Evolutionary conservation across 2,329 filamentous ascomycete genomes (phyloP).

Genomic region (Pseudocercospora eumusae): DNA sequence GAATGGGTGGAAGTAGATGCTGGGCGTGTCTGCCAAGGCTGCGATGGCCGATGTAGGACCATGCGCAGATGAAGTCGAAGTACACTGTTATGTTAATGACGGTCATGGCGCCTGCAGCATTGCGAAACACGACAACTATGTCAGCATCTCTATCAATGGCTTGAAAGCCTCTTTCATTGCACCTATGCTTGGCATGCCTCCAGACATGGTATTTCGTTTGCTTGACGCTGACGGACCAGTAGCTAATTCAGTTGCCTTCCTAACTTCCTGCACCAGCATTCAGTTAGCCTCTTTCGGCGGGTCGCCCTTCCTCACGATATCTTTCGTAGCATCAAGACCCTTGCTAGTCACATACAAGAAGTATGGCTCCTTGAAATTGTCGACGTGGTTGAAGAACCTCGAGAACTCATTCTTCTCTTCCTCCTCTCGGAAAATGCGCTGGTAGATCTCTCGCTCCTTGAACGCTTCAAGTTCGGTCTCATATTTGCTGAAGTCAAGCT

Average conservation of each 20-base stretch:
- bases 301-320: conserved; percentile 26
- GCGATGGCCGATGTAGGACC: conserved; percentile 14
- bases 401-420: conserved; percentile 72
- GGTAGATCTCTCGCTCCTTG: conserved; percentile 89
- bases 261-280: background rate
- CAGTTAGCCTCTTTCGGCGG: background rate
- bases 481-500: conserved; percentile 76
- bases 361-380: conserved; percentile 52
- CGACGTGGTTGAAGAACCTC: conserved; percentile 54
- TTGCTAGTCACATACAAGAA: conserved; percentile 55
- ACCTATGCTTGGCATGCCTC: background rate
- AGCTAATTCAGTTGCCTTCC: background rate
- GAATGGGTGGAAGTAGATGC: conserved; percentile 2
- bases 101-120: background rate
- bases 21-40: conserved; percentile 1
- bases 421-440: conserved; percentile 86
- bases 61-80: conserved; percentile 14
- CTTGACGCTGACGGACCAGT: background rate
- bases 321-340: conserved; percentile 48
- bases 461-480: conserved; percentile 80
- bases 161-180: background rate
- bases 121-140: too few relatives aligned
- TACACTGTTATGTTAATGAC: conserved; percentile 10
- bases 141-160: too few relatives aligned
- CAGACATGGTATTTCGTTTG: background rate